These are phyloP conservation scores for Lunularia cruciata DNA, from an alignment of 225 moss, liverwort and hornwort genomes.

Conservation along the genomic window DNA sequence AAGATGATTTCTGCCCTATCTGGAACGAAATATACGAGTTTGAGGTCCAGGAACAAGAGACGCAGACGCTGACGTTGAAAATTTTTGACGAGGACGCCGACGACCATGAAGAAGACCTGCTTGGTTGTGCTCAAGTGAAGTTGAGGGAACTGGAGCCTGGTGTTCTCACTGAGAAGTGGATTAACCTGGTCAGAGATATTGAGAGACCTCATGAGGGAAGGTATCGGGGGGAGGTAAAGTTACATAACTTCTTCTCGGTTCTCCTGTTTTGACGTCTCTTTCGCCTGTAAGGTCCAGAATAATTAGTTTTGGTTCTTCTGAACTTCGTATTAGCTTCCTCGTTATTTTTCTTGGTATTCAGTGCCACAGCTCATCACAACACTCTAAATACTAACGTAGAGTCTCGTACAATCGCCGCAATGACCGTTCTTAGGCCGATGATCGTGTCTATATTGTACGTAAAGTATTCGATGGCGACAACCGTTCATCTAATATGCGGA, in stretches of 20 bases:
- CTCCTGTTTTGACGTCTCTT: too few relatives aligned
- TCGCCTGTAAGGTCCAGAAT: too few relatives aligned
- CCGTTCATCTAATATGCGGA: slow-evolving; percentile 14
- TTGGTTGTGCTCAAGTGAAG: slow-evolving; percentile 75
- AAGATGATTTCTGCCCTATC: slow-evolving; percentile 52
- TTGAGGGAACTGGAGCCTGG: slow-evolving; percentile 71
- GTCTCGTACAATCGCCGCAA: too few relatives aligned
- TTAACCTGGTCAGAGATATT: slow-evolving; percentile 60
- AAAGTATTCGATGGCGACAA: too few relatives aligned
- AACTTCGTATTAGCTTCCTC: too few relatives aligned
- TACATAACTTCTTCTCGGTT: too few relatives aligned
- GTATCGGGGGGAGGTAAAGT: slow-evolving; percentile 80
- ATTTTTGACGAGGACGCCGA: slow-evolving; percentile 69
- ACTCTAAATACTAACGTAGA: too few relatives aligned
- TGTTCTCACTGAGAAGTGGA: slow-evolving; percentile 68
- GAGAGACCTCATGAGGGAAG: slow-evolving; percentile 54
- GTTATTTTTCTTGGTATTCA: too few relatives aligned
- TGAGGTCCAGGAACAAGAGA: slow-evolving; percentile 73
- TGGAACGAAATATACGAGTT: slow-evolving; percentile 96
- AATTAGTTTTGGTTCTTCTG: too few relatives aligned
- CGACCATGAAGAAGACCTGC: slow-evolving; percentile 60
- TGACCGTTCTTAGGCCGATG: too few relatives aligned
- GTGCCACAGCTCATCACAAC: too few relatives aligned
- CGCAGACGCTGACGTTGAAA: slow-evolving; percentile 64
- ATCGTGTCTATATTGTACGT: too few relatives aligned